Evolutionary conservation across 192 early-diverging fungal species (phyloP).

Genomic region (Entomortierella lignicola): DNA sequence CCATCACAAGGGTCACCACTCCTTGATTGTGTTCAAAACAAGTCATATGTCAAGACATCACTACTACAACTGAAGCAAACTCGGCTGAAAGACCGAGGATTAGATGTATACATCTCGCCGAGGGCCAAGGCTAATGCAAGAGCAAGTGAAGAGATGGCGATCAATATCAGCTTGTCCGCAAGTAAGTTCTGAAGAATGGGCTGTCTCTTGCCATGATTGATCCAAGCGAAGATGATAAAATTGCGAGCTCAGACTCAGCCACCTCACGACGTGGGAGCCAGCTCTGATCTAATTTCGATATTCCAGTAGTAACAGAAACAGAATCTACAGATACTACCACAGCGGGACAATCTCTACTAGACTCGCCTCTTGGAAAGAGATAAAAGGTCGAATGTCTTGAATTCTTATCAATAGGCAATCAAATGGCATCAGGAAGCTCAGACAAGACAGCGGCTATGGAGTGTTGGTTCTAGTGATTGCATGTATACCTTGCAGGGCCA

Average conservation of each 20-base stretch:
- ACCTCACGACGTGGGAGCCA: background rate
- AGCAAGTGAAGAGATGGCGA: background rate
- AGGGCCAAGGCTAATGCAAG: background rate
- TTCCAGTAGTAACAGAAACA: background rate
- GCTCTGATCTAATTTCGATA: background rate
- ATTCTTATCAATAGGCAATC: too few relatives aligned
- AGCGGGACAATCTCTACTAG: too few relatives aligned
- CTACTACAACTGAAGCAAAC: background rate
- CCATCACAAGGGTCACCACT: background rate
- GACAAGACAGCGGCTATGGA: too few relatives aligned
- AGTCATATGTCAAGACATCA: too few relatives aligned
- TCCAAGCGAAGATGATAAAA: background rate
- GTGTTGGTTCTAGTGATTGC: too few relatives aligned
- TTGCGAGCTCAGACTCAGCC: background rate
- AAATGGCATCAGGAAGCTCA: too few relatives aligned
- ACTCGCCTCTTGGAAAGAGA: too few relatives aligned
- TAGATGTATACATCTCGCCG: slow-evolving; percentile 1
- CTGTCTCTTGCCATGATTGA: slow-evolving; percentile 14
- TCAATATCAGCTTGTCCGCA: slow-evolving; percentile 9
- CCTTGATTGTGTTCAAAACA: background rate
- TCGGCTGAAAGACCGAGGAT: background rate
- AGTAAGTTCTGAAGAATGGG: slow-evolving; percentile 3
- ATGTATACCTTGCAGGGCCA: too few relatives aligned
- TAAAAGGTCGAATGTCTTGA: too few relatives aligned
- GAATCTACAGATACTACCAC: too few relatives aligned